Evolutionary conservation across 176 grass and related monocot genomes (phyloP).

Genomic region (Aegilops tauschii): DNA sequence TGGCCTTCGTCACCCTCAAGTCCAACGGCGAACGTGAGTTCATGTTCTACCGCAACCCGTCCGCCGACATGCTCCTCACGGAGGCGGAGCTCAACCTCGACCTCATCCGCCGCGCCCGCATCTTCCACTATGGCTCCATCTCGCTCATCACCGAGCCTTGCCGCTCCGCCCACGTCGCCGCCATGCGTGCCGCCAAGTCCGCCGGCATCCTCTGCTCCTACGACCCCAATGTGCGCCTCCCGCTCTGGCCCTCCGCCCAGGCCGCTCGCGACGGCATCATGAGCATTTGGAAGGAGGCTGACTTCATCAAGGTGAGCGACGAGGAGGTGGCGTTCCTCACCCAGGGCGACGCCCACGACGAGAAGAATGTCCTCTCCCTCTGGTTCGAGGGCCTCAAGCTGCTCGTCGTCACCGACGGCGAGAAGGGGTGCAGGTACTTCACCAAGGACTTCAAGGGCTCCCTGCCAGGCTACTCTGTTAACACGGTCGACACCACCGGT

Average conservation of each 20-base stretch:
- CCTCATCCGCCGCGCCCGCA: too few species aligned
- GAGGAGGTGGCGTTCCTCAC: constrained; percentile 91
- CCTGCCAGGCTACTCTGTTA: constrained; percentile 56
- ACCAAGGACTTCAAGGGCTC: constrained; percentile 85
- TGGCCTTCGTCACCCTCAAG: too few species aligned
- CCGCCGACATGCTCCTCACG: too few species aligned
- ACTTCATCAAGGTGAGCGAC: constrained; percentile 97
- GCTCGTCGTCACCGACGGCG: constrained; percentile 85
- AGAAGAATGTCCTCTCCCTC: constrained; percentile 68
- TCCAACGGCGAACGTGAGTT: too few species aligned
- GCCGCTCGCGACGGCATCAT: constrained; percentile 56
- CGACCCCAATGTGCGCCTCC: constrained; percentile 85
- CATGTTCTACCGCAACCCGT: too few species aligned
- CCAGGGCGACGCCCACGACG: constrained; percentile 49
- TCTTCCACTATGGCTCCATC: too few species aligned
- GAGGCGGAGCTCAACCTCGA: too few species aligned
- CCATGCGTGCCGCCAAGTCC: constrained; percentile 78
- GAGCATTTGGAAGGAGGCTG: constrained; percentile 90
- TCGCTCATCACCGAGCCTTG: constrained; percentile 48
- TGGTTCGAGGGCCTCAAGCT: constrained; percentile 91
- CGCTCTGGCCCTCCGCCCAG: constrained; percentile 71
- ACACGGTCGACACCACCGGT: constrained; percentile 80
- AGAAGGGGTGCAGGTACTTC: constrained; percentile 90
- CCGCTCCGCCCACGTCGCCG: constrained; percentile 67
- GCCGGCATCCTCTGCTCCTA: constrained; percentile 79